A percentile compares a stretch with the other conserved stretches of the same genome.
These are phyloP conservation scores for Somion occarium DNA, from an alignment of 1,284 basidiomycete genomes.

Conservation along the genomic window DNA sequence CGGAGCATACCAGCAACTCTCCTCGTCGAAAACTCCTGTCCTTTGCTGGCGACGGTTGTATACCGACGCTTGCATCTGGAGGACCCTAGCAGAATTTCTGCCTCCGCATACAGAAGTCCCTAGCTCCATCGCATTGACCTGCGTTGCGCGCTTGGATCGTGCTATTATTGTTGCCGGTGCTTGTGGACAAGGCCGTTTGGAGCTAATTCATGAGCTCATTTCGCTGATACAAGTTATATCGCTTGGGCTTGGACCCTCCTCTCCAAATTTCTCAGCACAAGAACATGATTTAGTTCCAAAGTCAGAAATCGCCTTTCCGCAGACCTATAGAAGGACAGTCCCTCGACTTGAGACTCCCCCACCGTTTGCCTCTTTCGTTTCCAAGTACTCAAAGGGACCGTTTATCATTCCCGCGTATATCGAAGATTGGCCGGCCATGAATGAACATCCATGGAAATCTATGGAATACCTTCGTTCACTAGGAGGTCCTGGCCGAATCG, in stretches of 20 bases:
- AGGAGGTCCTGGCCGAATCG: slow-evolving; percentile 75
- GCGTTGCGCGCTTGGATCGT: slow-evolving; percentile 65
- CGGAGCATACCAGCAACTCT: slow-evolving; percentile 22
- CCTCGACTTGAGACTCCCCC: slow-evolving; percentile 40
- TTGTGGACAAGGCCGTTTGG: slow-evolving; percentile 55
- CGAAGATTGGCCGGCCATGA: slow-evolving; percentile 66
- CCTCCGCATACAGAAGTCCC: slow-evolving; percentile 18
- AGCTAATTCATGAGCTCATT: slow-evolving; percentile 62
- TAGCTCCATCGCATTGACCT: slow-evolving; percentile 23
- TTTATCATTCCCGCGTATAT: slow-evolving; percentile 72
- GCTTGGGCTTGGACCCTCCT: neutral
- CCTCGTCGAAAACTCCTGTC: slow-evolving; percentile 2
- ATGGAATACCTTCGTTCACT: slow-evolving; percentile 60
- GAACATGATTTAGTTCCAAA: neutral
- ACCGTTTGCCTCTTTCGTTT: slow-evolving; percentile 47
- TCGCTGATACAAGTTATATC: slow-evolving; percentile 31
- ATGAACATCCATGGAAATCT: slow-evolving; percentile 65
- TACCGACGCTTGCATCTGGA: slow-evolving; percentile 59
- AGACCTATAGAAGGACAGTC: slow-evolving; percentile 24
- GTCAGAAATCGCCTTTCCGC: slow-evolving; percentile 4
- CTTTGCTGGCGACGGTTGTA: slow-evolving; percentile 55
- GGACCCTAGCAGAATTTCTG: slow-evolving; percentile 38
- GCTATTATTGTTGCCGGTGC: slow-evolving; percentile 85
- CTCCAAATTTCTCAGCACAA: no score
- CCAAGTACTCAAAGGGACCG: slow-evolving; percentile 40